These are phyloP conservation scores for Casuarina equisetifolia DNA, from an alignment of 306 rosid species.

Conservation along the genomic window DNA sequence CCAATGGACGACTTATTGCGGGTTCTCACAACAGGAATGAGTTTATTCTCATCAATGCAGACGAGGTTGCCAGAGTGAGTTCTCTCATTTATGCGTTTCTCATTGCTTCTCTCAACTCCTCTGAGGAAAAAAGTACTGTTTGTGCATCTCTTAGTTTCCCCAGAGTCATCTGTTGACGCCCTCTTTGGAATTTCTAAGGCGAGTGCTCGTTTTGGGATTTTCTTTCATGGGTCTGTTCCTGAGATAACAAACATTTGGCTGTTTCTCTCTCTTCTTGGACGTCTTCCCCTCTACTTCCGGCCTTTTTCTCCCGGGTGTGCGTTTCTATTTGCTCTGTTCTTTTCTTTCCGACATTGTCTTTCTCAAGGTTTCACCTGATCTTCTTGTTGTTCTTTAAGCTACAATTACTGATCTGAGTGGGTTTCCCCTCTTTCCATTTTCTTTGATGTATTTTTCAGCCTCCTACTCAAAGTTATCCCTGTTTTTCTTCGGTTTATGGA, in stretches of 20 bases:
- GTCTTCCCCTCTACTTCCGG: constrained; percentile 5
- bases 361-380: not conserved
- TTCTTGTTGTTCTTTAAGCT: not conserved
- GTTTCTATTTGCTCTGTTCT: constrained; percentile 3
- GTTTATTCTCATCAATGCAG: constrained; percentile 81
- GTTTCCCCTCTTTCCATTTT: not conserved
- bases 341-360: not conserved
- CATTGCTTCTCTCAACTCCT: constrained; percentile 14
- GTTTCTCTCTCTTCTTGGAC: constrained; percentile 5
- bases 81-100: constrained; percentile 1
- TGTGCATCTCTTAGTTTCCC: not conserved
- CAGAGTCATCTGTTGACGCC: constrained; percentile 5
- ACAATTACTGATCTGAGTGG: constrained; percentile 10
- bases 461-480: constrained; percentile 16
- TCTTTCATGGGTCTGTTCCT: constrained; percentile 19
- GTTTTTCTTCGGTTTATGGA: constrained; percentile 8
- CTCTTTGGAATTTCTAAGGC: constrained; percentile 18
- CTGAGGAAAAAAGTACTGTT: constrained; percentile 8
- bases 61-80: constrained; percentile 70
- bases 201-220: constrained; percentile 1
- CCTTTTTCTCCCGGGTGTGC: constrained; percentile 2
- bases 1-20: constrained; percentile 65
- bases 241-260: constrained; percentile 9
- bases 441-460: constrained; percentile 11
- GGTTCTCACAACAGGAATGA: constrained; percentile 84